Evolutionary conservation across 768 basidiomycete species (phyloP), one percentile per base, ranked within the genome.

Genomic region (Leccinum ochraceum): DNA sequence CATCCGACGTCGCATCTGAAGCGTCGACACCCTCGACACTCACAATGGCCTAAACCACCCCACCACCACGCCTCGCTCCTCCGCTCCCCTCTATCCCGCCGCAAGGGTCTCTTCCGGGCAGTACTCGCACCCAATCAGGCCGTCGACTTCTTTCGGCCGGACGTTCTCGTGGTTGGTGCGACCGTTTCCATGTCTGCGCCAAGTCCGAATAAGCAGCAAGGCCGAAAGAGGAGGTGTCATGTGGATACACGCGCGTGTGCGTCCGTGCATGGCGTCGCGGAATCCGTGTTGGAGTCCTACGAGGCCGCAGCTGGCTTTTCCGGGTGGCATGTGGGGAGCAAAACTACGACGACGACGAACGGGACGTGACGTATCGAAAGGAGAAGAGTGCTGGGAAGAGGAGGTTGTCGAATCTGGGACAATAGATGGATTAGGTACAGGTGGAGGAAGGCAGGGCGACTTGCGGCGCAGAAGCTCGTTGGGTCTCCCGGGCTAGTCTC

Each of bases 131-230:
- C 69, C 16, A 52, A 24, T 11, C 54, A 62, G 37, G 69, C 67
- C 9, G 57, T 68, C 48, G 69, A 71, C 60, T 73, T 72, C 28
- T 70, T 71, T 58, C 69, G 65, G 1, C 56, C 59, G 63, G 71
- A 71, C 53, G 6, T 61, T 42, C 57, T 63, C 30, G 16, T 13
- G 37, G 16, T 59, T 28, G 57, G 53, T 4, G 14, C 59, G 8
- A 30, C 55, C 11, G 34, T 56, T 20, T 39, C 62, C 46, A 37
- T 53, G 28, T 54, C 42, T 7, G 34, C 42, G 7, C 44, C 54
- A 0, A 24, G 56, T 39, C 7, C 7, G 14, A 37, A 36, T 36
- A 56, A 26, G 16, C 56, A 51, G 53, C 54, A n/a, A 24, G 24
- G 24, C 24, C 24, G 24, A 24, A 24, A 26, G 26, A 26, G 26